A percentile compares a stretch with the other conserved stretches of the same genome.
These are phyloP conservation scores for Thuidium tamariscinum DNA, from an alignment of 225 moss, liverwort and hornwort species.

Conservation along the genomic window DNA sequence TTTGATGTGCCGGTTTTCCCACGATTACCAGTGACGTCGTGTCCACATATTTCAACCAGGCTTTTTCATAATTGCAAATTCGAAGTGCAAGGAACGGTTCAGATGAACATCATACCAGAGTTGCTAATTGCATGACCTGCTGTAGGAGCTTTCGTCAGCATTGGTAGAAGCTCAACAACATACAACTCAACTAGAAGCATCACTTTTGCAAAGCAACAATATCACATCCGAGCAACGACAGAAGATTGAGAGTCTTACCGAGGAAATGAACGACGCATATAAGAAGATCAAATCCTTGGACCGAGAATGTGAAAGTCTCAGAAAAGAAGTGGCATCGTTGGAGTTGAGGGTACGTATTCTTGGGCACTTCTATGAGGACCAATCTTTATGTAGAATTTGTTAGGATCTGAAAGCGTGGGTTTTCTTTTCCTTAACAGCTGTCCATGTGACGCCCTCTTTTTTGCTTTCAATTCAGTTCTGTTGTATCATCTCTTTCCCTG, in stretches of 20 bases:
- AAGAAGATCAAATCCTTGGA: constrained; percentile 58
- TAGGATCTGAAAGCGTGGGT: neutral
- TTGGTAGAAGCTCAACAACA: constrained; percentile 61
- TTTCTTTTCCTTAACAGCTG: neutral
- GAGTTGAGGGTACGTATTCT: constrained; percentile 31
- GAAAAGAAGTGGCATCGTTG: constrained; percentile 64
- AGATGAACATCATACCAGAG: neutral
- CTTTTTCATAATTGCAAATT: neutral
- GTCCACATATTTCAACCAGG: neutral
- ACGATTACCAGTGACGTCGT: neutral
- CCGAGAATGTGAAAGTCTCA: constrained; percentile 60
- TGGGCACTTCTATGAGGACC: neutral
- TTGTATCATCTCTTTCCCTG: neutral
- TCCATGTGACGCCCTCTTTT: neutral
- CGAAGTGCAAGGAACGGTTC: neutral
- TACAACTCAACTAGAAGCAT: constrained; percentile 45
- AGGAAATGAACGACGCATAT: constrained; percentile 42
- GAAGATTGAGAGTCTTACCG: constrained; percentile 52
- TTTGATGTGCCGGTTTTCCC: neutral
- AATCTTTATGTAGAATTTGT: neutral
- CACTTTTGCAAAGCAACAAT: constrained; percentile 41
- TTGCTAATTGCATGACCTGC: neutral
- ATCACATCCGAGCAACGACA: constrained; percentile 42
- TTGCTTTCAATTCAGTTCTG: neutral
- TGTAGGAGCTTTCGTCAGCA: constrained; percentile 73